These are phyloP conservation scores for Candida adriatica DNA, from an alignment of 805 yeast genomes.

Conservation along the genomic window DNA sequence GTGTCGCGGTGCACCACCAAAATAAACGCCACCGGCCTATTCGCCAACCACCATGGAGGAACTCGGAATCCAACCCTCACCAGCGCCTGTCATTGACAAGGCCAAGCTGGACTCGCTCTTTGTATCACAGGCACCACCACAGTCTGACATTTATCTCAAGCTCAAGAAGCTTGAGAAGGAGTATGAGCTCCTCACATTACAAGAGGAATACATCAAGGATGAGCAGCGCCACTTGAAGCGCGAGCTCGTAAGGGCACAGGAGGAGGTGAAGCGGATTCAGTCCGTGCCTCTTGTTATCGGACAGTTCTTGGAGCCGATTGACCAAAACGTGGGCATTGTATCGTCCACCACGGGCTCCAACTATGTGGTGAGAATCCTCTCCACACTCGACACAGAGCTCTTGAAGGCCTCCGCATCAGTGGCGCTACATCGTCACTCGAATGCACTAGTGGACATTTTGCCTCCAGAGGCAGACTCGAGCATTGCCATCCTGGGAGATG, in stretches of 20 bases:
- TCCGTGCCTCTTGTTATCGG: constrained; percentile 98
- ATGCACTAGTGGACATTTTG: constrained; percentile 91
- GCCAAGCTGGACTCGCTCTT: constrained; percentile 25
- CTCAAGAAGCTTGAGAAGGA: constrained; percentile 89
- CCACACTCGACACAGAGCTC: constrained; percentile 91
- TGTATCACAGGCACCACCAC: constrained; percentile 10
- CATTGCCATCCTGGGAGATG: constrained; percentile 89
- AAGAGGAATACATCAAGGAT: constrained; percentile 95
- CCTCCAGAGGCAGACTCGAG: constrained; percentile 99
- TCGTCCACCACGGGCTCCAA: constrained; percentile 97
- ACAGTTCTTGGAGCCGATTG: constrained; percentile 95
- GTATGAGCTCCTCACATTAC: constrained; percentile 73
- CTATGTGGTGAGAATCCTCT: constrained; percentile 90
- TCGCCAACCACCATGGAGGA: constrained; percentile 61
- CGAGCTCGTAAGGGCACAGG: constrained; percentile 94
- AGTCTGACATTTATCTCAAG: constrained; percentile 66
- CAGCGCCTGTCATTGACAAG: constrained; percentile 26
- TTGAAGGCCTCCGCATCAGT: constrained; percentile 93
- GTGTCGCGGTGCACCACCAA: neutral
- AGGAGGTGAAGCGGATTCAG: constrained; percentile 95
- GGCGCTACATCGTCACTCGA: constrained; percentile 96
- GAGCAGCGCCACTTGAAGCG: constrained; percentile 95
- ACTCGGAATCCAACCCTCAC: constrained; percentile 41
- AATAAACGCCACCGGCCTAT: neutral
- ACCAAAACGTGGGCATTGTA: constrained; percentile 92